A percentile compares a stretch with the other conserved stretches of the same genome.
phyloP scores from a whole-genome alignment of 148 eudicot species.

The Persicaria maculosa region DNA sequence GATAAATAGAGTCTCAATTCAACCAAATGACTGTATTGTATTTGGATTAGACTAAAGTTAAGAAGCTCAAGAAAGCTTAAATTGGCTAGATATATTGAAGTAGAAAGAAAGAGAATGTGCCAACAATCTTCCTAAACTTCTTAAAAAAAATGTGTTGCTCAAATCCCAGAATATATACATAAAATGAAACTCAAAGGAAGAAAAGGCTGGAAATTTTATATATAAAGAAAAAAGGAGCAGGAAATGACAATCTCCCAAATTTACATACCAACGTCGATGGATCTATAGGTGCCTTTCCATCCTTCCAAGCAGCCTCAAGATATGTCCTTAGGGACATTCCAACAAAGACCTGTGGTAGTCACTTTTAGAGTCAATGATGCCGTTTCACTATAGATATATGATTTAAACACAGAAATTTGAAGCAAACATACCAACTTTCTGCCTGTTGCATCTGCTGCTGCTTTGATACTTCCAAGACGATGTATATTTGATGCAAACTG shows the following conservation, averaged over 20 bases:
- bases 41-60: not conserved
- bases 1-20: not conserved
- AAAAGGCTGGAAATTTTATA: not conserved
- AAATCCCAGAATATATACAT: not conserved
- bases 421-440: slow-evolving; percentile 76
- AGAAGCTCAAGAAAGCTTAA: not conserved
- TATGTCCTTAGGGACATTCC: slow-evolving; percentile 95
- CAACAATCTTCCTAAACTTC: not conserved
- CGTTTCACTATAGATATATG: not conserved
- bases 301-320: slow-evolving; percentile 97
- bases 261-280: slow-evolving; percentile 85
- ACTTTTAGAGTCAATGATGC: slow-evolving; percentile 10
- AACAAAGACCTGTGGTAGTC: slow-evolving; percentile 62
- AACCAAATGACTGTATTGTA: not conserved
- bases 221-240: not conserved
- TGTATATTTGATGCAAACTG: slow-evolving; percentile 98
- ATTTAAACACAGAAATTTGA: slow-evolving; percentile 6
- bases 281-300: slow-evolving; percentile 95
- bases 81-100: slow-evolving; percentile 4
- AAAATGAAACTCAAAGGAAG: not conserved
- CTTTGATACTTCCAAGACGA: slow-evolving; percentile 96
- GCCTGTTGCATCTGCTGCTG: slow-evolving; percentile 94
- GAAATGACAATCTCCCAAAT: not conserved
- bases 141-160: not conserved
- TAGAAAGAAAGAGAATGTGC: slow-evolving; percentile 3